Base-by-base conservation (phyloP, 1,284 basidiomycete species). In the Rhodotorula sp. region DNA sequence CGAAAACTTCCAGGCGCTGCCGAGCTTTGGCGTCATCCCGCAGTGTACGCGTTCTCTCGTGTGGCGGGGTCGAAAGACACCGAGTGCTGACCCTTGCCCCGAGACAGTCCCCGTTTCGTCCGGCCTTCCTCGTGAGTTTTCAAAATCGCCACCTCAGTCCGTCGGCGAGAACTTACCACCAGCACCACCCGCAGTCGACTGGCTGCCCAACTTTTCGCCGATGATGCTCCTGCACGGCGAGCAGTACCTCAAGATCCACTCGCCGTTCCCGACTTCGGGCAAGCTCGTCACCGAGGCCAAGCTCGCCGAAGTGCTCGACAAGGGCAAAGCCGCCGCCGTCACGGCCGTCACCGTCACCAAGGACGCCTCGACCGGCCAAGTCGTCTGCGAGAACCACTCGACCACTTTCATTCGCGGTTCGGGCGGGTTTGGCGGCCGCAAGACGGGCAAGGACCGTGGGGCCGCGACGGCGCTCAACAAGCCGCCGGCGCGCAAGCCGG, bases 191-290 rank as follows among this genome's bases (percentile, higher is more conserved):
- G 80, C 88, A 23, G 83, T 94, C 58, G 93, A 92, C 83, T 96
- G 89, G 87, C 83, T 99, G 73, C 96, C 96, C 34, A 92, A 97
- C 83, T 99, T 90, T 84, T 95, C 93, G 10, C 77, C 92, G 87
- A 92, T 93, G 72, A 97, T 94, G 84, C 85, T 99, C n/a, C 86
- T 99, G 43, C 97, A 99, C 82, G 96, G 96, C 70, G 96, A 99
- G 82, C 97, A 99, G 81, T 98, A 93, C 82, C 84, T 99, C 73
- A 86, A 88, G 73, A 93, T 99, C 83, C 91, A 92, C 80, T 89
- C 84, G 68, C 67, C 65, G 1, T 92, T 98, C 76, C 95, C 96
- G 0, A 93, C 92, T 0, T 89, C 86, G 73, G 95, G 88, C 4
- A 89, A 89, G n/a, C 84, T 98, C 49, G 85, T 93, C 57, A 96